Evolutionary conservation across 108 stramenopile genomes (phyloP), one percentile per base, ranked within the genome.

Genomic region (Parietichytrium sp.): DNA sequence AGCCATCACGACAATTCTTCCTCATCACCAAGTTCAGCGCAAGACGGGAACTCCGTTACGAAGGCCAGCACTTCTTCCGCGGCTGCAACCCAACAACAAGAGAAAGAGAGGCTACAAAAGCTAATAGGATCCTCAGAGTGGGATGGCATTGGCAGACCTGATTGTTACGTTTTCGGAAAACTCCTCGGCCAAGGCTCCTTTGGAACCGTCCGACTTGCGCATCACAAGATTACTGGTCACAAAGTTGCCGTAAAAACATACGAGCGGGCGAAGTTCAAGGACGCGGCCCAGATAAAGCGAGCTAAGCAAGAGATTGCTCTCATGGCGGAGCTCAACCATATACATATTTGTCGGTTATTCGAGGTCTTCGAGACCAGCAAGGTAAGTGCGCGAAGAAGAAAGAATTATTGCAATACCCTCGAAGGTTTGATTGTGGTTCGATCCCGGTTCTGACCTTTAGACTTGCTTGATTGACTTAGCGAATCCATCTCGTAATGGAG

Each of bases 211-310:
- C 79, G 90, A 18, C 25, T 83, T 45, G 90, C 88, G 16, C 89
- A 88, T 84, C 90, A 91, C 84, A 86, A 88, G 51, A 80, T 90
- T 26, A 90, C 90, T 0, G 90, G 89, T 27, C 53, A 79, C 16
- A 83, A 86, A 31, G 88, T 91, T 31, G 90, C 89, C 4, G 81
- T 91, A 30, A 91, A 91, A 79, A 86, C 88, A 48, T 91, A 91
- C 85, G 90, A 91, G 50, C 87, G 88, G 51, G 49, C 87, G 51
- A 88, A 88, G 79, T 84, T 91, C 30, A 91, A 89, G 84, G 89
- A 91, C 36, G 55, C 87, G 36, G 36, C 52, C 31, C 90, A 91
- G 45, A 87, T 88, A 85, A 90, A 89, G 83, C 81, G 90, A 2
- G 87, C 89, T 29, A 84, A 88, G 36, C 85, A 86, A 49, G 90